phyloP scores from a whole-genome alignment of 768 basidiomycete species.

The Hericium rajendrae region DNA sequence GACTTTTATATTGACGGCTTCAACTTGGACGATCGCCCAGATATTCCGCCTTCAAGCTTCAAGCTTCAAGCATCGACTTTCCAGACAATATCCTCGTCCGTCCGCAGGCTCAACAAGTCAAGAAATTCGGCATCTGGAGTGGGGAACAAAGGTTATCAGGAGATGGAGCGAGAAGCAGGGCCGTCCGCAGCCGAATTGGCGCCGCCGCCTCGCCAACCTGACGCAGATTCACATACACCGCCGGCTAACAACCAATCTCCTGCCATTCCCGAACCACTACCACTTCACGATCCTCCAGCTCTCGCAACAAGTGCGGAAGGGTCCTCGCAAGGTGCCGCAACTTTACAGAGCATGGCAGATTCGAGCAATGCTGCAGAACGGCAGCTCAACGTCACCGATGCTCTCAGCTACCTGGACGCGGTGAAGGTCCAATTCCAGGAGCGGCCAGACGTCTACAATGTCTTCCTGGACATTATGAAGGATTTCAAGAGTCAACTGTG shows the following conservation, averaged over 20 bases:
- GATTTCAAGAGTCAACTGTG: conserved; percentile 62
- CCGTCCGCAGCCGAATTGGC: background rate
- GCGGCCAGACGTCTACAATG: conserved; percentile 54
- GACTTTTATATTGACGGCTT: no score
- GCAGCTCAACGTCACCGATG: conserved; percentile 53
- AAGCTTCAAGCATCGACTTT: no score
- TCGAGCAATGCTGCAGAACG: conserved; percentile 21
- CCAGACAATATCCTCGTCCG: no score
- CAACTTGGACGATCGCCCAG: no score
- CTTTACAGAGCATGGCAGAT: conserved; percentile 2
- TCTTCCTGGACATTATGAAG: conserved; percentile 63
- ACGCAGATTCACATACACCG: no score
- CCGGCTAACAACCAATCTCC: no score
- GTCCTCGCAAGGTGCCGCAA: background rate
- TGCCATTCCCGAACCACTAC: no score
- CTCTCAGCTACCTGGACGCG: conserved; percentile 52
- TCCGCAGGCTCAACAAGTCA: no score
- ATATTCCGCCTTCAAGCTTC: no score
- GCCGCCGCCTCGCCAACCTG: no score
- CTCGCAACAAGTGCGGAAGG: background rate
- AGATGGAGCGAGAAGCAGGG: background rate
- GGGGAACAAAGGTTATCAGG: background rate
- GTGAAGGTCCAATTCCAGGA: conserved; percentile 54
- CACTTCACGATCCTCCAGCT: no score
- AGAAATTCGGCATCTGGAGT: background rate